Base-by-base conservation (phyloP, 75 land plant species). In the Gnetum montanum region DNA sequence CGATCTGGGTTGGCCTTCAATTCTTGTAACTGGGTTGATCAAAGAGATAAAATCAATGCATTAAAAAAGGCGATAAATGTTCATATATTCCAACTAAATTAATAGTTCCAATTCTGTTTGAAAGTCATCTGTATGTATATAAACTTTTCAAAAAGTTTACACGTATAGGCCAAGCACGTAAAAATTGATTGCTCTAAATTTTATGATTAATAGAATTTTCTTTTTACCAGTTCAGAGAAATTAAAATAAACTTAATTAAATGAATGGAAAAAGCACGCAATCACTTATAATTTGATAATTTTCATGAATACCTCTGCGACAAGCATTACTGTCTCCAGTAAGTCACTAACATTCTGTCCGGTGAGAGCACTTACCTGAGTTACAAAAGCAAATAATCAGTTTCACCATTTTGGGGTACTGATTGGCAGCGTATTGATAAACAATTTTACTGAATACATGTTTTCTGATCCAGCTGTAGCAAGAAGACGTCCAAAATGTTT, bases 1-100 rank as follows among this genome's bases (percentile, higher is more conserved):
- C 97, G 64, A 24, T 90, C 49, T 50, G 99, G 99, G 68, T 95
- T 95, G 34, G 99, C 96, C 66, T 84, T 95, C 71, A 95, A 63
- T 46, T 95, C 99, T 84, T 95, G 92, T 46, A 95, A 54, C 99
- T 95, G 49, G 41, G 60, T 24, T 57, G n/a, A n/a, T n/a, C n/a
- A 11, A 6, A 26, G 37, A 63, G 24, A 34, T 30, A 48, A 1
- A n/a, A n/a, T n/a, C n/a, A n/a, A n/a, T n/a, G n/a, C n/a, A n/a
- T n/a, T n/a, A n/a, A n/a, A 6, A 58, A 43, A 41, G 18, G 22
- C 8, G 20, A 22, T 15, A 40, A 10, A 10, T 15, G 10, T 40
- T 10, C 43, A 40, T 15, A 10, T 15, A 10, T 40, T 15, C 10
- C 10, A 10, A 40, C 12, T 10, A 15, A 40, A 15, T 10, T 10